phyloP scores from a whole-genome alignment of 2,329 filamentous ascomycete species.

The Botrytis sinoallii region DNA sequence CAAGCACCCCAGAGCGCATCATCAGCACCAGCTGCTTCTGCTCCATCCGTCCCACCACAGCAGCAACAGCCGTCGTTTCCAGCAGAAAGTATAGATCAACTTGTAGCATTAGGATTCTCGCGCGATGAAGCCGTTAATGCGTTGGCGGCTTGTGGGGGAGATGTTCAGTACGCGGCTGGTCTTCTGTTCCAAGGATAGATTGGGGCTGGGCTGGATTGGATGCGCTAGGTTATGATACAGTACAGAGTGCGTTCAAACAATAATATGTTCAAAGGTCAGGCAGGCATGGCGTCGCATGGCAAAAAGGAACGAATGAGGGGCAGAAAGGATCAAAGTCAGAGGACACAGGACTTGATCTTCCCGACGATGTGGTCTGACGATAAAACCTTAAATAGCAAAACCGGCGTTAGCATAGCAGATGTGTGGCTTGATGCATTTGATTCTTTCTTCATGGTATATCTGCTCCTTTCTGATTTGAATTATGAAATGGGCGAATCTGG shows the following conservation, averaged over 20 bases:
- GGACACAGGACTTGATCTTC: background rate
- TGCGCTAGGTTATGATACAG: background rate
- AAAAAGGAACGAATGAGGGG: constrained; percentile 1
- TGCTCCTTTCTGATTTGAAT: background rate
- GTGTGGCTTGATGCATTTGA: background rate
- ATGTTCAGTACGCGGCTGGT: constrained; percentile 84
- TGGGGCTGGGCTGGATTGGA: background rate
- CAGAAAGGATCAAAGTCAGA: background rate
- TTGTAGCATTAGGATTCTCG: constrained; percentile 75
- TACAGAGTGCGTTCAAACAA: background rate
- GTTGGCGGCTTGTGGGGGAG: constrained; percentile 76
- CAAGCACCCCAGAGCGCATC: constrained; percentile 20
- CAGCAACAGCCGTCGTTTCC: constrained; percentile 34
- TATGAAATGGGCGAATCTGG: background rate
- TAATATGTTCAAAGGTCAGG: background rate
- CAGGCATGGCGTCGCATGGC: background rate
- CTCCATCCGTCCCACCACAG: constrained; percentile 21
- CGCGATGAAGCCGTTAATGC: constrained; percentile 75
- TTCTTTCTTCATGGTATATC: background rate
- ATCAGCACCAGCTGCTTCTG: constrained; percentile 5
- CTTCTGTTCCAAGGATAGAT: constrained; percentile 61
- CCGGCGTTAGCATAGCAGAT: constrained; percentile 9
- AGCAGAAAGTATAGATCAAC: constrained; percentile 68
- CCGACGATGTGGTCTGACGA: background rate
- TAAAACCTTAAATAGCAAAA: background rate